Conservation (phyloP, 1,284 basidiomycete species). For the Polyporus tsugae region DNA sequence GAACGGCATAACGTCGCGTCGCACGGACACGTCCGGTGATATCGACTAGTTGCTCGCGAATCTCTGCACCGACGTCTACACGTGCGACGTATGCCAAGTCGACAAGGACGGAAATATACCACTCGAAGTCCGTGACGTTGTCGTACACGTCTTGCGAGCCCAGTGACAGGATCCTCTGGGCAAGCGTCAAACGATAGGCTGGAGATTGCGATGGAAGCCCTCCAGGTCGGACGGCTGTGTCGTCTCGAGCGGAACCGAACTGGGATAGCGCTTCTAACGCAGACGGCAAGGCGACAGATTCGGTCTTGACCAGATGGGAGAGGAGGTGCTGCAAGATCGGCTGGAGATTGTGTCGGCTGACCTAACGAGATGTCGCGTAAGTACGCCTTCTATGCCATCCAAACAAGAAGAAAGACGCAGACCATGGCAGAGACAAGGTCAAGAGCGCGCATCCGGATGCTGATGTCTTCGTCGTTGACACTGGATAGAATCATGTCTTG, state of each 20-base stretch:
- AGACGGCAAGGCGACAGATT: conserved; percentile 58
- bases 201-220: conserved; percentile 70
- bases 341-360: conserved; percentile 84
- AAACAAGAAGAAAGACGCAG: conserved; percentile 34
- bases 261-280: conserved; percentile 71
- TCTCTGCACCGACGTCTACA: conserved; percentile 77
- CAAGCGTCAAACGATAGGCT: conserved; percentile 85
- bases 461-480: conserved; percentile 93
- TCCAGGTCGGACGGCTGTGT: conserved; percentile 42
- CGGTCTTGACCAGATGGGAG: conserved; percentile 80
- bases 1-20: conserved; percentile 81
- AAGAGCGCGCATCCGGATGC: conserved; percentile 94
- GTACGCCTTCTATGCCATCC: conserved; percentile 14
- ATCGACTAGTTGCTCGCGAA: conserved; percentile 88
- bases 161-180: conserved; percentile 84
- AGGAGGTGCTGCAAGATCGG: conserved; percentile 90
- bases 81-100: conserved; percentile 89
- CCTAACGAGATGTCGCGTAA: conserved; percentile 53
- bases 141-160: conserved; percentile 87
- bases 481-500: conserved; percentile 92
- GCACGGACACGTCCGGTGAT: conserved; percentile 85
- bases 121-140: conserved; percentile 93
- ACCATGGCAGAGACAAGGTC: conserved; percentile 96
- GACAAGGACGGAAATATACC: conserved; percentile 94
- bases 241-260: conserved; percentile 51